Evolutionary conservation across 225 moss, liverwort and hornwort genomes (phyloP).

Genomic region (Neckera pumila): DNA sequence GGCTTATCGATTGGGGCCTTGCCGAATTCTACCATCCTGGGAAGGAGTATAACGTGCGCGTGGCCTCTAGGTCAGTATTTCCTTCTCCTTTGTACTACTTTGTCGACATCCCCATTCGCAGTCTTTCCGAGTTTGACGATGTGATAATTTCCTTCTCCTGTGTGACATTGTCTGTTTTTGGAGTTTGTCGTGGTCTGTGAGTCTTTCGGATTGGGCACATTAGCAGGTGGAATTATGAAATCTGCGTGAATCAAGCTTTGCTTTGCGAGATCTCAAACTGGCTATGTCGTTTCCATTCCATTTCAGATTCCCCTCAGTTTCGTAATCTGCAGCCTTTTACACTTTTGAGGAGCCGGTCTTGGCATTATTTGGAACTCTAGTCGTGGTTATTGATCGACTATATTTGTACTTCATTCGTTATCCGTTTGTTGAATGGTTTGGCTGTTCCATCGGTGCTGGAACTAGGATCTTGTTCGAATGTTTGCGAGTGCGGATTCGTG

Average conservation of each 20-base stretch:
- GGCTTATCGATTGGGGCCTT: slow-evolving; percentile 98
- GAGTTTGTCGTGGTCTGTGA: not conserved
- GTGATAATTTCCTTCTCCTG: not conserved
- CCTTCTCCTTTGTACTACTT: not conserved
- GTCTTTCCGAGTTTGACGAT: too few relatives aligned
- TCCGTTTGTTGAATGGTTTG: not conserved
- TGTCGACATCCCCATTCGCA: not conserved
- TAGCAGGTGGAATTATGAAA: not conserved
- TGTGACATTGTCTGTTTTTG: not conserved
- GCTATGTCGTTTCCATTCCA: not conserved
- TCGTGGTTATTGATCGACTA: not conserved
- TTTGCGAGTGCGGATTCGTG: not conserved
- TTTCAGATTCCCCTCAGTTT: not conserved
- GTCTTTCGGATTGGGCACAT: not conserved
- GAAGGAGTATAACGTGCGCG: slow-evolving; percentile 92
- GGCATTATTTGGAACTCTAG: not conserved
- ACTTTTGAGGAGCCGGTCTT: not conserved
- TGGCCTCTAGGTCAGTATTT: slow-evolving; percentile 60
- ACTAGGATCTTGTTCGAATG: not conserved
- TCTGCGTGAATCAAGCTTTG: not conserved
- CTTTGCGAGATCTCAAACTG: not conserved
- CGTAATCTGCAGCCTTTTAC: not conserved
- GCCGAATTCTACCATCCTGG: slow-evolving; percentile 93
- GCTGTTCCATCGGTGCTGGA: too few relatives aligned
- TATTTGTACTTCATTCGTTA: not conserved